Percentiles rank a stretch among this genome's conserved stretches.
Conservation (phyloP, 257 asterid genomes). For the Solanum okadae region DNA sequence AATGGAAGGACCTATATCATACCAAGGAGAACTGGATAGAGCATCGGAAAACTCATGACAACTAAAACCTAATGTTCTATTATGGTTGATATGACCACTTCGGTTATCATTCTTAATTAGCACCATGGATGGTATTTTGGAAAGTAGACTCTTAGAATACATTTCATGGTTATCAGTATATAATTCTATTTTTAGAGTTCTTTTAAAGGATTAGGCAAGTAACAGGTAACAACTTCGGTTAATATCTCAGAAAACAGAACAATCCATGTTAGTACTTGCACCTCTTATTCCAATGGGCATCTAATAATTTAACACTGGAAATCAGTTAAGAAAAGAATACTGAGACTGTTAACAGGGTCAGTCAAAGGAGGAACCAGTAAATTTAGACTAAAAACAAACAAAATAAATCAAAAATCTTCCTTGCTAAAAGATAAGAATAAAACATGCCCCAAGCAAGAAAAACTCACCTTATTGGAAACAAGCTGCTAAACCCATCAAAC, state of each 20-base stretch:
- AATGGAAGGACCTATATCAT: not conserved
- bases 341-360: not conserved
- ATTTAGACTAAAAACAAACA: not conserved
- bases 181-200: not conserved
- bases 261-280: not conserved
- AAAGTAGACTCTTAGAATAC: not conserved
- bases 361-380: not conserved
- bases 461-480: slow-evolving; percentile 61
- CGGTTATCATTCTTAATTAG: not conserved
- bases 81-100: not conserved
- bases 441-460: not conserved
- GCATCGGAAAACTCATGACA: not conserved
- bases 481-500: slow-evolving; percentile 51
- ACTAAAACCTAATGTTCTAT: not conserved
- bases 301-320: not conserved
- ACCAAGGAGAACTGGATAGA: not conserved
- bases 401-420: not conserved
- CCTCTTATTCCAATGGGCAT: not conserved
- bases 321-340: not conserved
- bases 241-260: not conserved
- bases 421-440: not conserved
- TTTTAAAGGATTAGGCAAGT: not conserved
- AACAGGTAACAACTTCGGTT: not conserved
- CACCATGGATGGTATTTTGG: not conserved
- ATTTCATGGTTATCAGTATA: not conserved